Evolutionary conservation across 345 rosid genomes (phyloP), one percentile per base, ranked within the genome.

Genomic region (Gynandropsis gynandra): DNA sequence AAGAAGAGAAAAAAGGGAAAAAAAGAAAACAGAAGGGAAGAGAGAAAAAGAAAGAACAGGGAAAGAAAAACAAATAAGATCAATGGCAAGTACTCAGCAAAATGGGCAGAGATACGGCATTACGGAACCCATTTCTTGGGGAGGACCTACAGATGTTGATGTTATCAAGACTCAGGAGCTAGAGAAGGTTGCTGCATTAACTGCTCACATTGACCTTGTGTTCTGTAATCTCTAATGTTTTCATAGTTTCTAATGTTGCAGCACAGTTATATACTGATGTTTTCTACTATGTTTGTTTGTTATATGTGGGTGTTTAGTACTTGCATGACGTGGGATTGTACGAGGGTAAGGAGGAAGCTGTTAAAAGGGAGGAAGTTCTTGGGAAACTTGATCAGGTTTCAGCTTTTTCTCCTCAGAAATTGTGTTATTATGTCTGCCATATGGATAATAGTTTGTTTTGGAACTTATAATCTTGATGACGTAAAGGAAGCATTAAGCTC

Each of bases 321-420:
- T 70, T 92, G 80, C 93, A 72, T 75, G 79, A 87, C 44, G 94
- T 61, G 45, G 92, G 89, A 37, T 56, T 87, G 74, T 87, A 92
- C 35, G 98, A 92, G 73, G 79, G 93, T 45, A 74, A 66, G 31
- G 90, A 76, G 63, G 98, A 92, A 72, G 87, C 98, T 75, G 84
- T 80, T 44, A 62, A 69, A 51, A 81, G 98, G 57, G 98, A 92
- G 82, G 98, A 92, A 76, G 97, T 92, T 39, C 88, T 92, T 10
- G 98, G 98, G 58, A 79, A 84, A 56, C 83, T 87, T 19, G 98
- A 92, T 63, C 98, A 87, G 98, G 98, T 24, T 24, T 24, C 5
- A 24, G 29, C 39, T 16, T 33, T 17, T 42, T 33, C 19, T 15
- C 16, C 21, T 38, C 5, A 1, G 9, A 48, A 10, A 14, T 41